phyloP scores from a whole-genome alignment of 768 basidiomycete species.

The Suillus occidentalis region DNA sequence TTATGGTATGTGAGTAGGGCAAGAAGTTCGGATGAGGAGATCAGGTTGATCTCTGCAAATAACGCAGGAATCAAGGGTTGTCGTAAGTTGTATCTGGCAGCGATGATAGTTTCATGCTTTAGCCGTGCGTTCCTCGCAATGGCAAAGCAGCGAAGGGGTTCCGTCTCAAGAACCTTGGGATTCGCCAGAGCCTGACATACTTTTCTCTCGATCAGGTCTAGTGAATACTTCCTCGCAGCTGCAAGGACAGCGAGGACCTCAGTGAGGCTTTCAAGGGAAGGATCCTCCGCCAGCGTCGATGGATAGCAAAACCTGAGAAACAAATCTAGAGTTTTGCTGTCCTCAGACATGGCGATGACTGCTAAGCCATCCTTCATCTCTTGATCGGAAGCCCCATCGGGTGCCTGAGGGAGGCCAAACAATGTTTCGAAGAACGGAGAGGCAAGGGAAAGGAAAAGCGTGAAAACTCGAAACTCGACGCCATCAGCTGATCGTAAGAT shows the following conservation, averaged over 20 bases:
- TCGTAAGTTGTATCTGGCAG: slow-evolving; percentile 24
- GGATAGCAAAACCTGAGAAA: slow-evolving; percentile 29
- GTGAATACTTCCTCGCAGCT: slow-evolving; percentile 28
- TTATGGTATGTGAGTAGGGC: slow-evolving; percentile 14
- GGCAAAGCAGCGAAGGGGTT: slow-evolving; percentile 28
- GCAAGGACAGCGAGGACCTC: slow-evolving; percentile 20
- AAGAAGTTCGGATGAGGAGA: slow-evolving; percentile 22
- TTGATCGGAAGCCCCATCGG: slow-evolving; percentile 5
- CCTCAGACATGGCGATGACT: slow-evolving; percentile 21
- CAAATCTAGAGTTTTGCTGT: slow-evolving; percentile 14
- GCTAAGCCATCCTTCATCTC: slow-evolving; percentile 6
- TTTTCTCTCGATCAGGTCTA: slow-evolving; percentile 10
- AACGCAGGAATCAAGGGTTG: slow-evolving; percentile 18
- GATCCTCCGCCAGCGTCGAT: slow-evolving; percentile 18
- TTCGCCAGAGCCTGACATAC: slow-evolving; percentile 18
- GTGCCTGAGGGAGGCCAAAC: slow-evolving; percentile 25
- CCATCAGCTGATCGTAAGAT: slow-evolving; percentile 20
- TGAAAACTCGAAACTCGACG: slow-evolving; percentile 29
- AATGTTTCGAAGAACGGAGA: slow-evolving; percentile 32
- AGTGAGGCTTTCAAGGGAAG: slow-evolving; percentile 19
- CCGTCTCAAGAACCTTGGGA: slow-evolving; percentile 14
- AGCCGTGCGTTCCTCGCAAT: slow-evolving; percentile 26
- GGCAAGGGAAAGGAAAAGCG: slow-evolving; percentile 25
- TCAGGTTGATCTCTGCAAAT: slow-evolving; percentile 22
- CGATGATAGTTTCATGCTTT: slow-evolving; percentile 22